Conservation (phyloP, 2,329 filamentous ascomycete species). For the Sclerotinia glacialis region DNA sequence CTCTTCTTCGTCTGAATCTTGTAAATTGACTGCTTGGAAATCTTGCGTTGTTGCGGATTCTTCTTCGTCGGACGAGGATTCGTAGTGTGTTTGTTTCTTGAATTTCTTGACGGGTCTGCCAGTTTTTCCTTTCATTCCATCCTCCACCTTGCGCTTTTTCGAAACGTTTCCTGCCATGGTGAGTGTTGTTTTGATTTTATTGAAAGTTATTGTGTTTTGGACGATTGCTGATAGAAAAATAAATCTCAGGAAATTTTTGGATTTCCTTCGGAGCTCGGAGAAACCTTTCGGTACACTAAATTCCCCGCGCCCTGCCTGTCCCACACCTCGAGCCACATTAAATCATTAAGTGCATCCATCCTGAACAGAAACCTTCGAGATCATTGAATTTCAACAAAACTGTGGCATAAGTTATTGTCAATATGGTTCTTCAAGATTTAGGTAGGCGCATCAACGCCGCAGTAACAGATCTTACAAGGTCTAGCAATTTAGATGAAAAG, state of each 20-base stretch:
- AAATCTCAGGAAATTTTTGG: constrained; percentile 22
- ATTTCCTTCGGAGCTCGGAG: constrained; percentile 14
- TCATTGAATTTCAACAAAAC: not conserved
- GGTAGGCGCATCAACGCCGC: constrained; percentile 98
- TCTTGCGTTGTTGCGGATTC: constrained; percentile 39
- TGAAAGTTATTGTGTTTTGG: not conserved
- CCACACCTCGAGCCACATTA: constrained; percentile 25
- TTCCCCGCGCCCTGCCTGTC: constrained; percentile 19
- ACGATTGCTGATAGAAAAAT: constrained; percentile 4
- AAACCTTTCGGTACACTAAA: constrained; percentile 18
- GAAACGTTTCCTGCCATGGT: constrained; percentile 38
- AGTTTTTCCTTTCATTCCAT: constrained; percentile 53
- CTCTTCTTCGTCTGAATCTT: constrained; percentile 42
- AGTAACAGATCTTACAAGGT: constrained; percentile 87
- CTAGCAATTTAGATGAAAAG: constrained; percentile 95
- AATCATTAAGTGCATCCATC: constrained; percentile 5
- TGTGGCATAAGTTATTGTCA: constrained; percentile 26
- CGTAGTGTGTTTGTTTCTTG: constrained; percentile 61
- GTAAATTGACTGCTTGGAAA: constrained; percentile 51
- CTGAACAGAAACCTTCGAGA: not conserved
- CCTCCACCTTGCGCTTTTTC: constrained; percentile 59
- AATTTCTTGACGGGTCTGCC: constrained; percentile 53
- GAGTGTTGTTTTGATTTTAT: constrained; percentile 24
- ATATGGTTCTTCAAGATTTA: constrained; percentile 98
- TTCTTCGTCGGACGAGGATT: constrained; percentile 55